phyloP scores from a whole-genome alignment of 73 alveolate species.

The Symbiodinium natans region DNA sequence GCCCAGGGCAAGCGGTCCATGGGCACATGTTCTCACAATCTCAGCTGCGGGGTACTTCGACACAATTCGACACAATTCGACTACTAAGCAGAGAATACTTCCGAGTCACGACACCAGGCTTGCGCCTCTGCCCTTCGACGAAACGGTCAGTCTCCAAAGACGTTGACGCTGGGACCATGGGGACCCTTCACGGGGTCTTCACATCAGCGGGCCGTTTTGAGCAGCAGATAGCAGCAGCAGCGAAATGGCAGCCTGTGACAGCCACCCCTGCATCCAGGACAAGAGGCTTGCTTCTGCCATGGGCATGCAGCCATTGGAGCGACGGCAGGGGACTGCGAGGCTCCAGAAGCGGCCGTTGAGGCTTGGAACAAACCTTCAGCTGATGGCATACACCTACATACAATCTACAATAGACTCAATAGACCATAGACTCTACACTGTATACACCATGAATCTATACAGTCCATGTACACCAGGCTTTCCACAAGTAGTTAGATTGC shows the following conservation, averaged over 20 bases:
- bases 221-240: no score
- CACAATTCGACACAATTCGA: no score
- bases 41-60: neutral
- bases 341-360: neutral
- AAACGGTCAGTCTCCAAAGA: constrained; percentile 57
- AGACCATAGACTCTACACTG: no score
- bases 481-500: no score
- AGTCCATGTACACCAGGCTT: no score
- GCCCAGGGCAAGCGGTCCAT: neutral
- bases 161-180: constrained; percentile 81
- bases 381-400: no score
- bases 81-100: no score
- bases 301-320: neutral
- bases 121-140: neutral
- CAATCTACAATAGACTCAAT: no score
- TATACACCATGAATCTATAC: no score
- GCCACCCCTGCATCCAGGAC: neutral
- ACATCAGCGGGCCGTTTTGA: neutral
- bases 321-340: neutral
- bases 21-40: neutral
- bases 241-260: no score
- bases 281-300: neutral
- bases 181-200: neutral
- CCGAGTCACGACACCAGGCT: neutral
- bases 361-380: no score